These are phyloP conservation scores for Prunus yedoensis DNA, from an alignment of 331 rosid species.

Conservation along the genomic window DNA sequence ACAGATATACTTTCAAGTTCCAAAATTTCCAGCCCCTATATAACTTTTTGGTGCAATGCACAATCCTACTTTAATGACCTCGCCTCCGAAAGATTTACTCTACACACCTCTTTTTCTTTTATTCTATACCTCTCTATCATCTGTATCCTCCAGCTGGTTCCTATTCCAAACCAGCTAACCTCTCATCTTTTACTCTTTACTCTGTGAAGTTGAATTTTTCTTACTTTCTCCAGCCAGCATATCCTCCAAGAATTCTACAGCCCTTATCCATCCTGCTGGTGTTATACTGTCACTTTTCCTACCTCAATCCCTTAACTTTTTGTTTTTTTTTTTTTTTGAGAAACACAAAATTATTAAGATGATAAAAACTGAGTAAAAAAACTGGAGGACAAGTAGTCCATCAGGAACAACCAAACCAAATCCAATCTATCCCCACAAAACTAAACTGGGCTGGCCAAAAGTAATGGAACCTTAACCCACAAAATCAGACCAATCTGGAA, in stretches of 20 bases:
- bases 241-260: too few relatives aligned
- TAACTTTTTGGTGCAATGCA: neutral
- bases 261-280: too few relatives aligned
- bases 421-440: neutral
- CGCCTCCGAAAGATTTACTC: neutral
- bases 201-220: too few relatives aligned
- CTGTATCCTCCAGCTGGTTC: neutral
- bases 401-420: too few relatives aligned
- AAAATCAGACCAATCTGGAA: neutral
- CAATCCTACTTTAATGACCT: neutral
- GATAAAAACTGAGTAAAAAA: too few relatives aligned
- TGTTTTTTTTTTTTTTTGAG: too few relatives aligned
- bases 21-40: neutral
- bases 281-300: too few relatives aligned
- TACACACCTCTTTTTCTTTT: neutral
- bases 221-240: too few relatives aligned
- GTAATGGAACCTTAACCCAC: neutral
- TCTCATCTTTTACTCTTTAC: neutral
- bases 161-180: neutral
- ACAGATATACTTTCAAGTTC: neutral
- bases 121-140: neutral
- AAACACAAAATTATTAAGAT: too few relatives aligned
- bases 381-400: too few relatives aligned
- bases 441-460: neutral
- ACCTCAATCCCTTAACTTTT: too few relatives aligned